phyloP scores from a whole-genome alignment of 768 basidiomycete species.

The Sporobolomyces pararoseus region DNA sequence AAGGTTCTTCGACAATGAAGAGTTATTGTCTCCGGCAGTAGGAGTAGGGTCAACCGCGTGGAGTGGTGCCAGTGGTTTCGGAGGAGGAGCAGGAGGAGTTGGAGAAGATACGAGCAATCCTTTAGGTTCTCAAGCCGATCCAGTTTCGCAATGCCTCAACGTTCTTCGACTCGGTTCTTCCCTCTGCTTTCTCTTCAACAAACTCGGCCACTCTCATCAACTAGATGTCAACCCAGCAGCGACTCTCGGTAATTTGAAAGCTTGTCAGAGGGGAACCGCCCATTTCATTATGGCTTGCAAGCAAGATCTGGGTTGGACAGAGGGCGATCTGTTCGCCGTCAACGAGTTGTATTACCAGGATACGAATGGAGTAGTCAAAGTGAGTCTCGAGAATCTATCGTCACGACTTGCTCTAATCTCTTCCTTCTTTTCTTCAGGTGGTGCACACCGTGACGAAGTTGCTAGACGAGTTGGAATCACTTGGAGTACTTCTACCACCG shows the following conservation, averaged over 20 bases:
- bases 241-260: constrained; percentile 64
- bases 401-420: background rate
- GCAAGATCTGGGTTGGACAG: constrained; percentile 52
- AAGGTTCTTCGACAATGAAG: constrained; percentile 36
- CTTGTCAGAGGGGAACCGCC: constrained; percentile 84
- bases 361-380: constrained; percentile 92
- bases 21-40: background rate
- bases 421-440: constrained; percentile 56
- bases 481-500: constrained; percentile 50
- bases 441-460: constrained; percentile 82
- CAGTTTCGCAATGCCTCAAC: constrained; percentile 91
- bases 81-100: constrained; percentile 2
- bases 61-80: constrained; percentile 14
- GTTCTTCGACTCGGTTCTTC: constrained; percentile 87
- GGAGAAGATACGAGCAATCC: constrained; percentile 45
- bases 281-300: constrained; percentile 86
- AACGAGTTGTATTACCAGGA: constrained; percentile 83
- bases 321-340: constrained; percentile 63
- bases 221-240: constrained; percentile 64
- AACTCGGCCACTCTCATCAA: constrained; percentile 57
- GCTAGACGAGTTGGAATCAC: constrained; percentile 67
- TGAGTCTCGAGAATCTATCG: constrained; percentile 46
- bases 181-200: constrained; percentile 93
- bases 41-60: constrained; percentile 2
- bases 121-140: constrained; percentile 59